phyloP scores from a whole-genome alignment of 2,329 filamentous ascomycete genomes.

The Alternaria postmessia region DNA sequence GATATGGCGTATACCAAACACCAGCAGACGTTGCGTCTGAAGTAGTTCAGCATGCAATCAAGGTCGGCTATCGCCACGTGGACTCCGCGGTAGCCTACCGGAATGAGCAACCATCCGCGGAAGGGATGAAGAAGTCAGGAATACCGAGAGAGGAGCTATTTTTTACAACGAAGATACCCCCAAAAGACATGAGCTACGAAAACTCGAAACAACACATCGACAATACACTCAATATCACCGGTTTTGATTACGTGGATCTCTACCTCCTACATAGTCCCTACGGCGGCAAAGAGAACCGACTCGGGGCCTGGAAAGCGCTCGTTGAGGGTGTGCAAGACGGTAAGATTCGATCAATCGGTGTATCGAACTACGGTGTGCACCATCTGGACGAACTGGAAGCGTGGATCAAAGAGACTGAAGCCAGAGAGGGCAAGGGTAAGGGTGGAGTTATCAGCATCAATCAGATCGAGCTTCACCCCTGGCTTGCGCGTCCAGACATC shows the following conservation, averaged over 20 bases:
- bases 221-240: conserved; percentile 61
- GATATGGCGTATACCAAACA: conserved; percentile 61
- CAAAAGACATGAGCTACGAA: conserved; percentile 64
- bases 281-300: conserved; percentile 58
- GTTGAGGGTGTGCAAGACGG: conserved; percentile 62
- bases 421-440: conserved; percentile 68
- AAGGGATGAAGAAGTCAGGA: conserved; percentile 66
- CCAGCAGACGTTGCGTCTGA: conserved; percentile 65
- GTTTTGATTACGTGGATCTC: conserved; percentile 72
- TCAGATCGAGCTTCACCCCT: conserved; percentile 86
- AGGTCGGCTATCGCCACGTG: conserved; percentile 68
- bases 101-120: conserved; percentile 73
- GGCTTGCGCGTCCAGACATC: conserved; percentile 82
- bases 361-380: conserved; percentile 64
- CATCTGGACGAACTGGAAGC: conserved; percentile 63
- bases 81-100: conserved; percentile 71
- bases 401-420: conserved; percentile 68
- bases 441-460: conserved; percentile 80
- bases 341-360: conserved; percentile 62
- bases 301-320: conserved; percentile 63
- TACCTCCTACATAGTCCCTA: conserved; percentile 65
- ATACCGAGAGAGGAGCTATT: conserved; percentile 69
- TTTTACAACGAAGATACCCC: conserved; percentile 75
- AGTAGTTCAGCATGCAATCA: conserved; percentile 67
- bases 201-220: conserved; percentile 69